Base-by-base conservation (phyloP, 352 stramenopile species). In the Globisporangium yorkense region DNA sequence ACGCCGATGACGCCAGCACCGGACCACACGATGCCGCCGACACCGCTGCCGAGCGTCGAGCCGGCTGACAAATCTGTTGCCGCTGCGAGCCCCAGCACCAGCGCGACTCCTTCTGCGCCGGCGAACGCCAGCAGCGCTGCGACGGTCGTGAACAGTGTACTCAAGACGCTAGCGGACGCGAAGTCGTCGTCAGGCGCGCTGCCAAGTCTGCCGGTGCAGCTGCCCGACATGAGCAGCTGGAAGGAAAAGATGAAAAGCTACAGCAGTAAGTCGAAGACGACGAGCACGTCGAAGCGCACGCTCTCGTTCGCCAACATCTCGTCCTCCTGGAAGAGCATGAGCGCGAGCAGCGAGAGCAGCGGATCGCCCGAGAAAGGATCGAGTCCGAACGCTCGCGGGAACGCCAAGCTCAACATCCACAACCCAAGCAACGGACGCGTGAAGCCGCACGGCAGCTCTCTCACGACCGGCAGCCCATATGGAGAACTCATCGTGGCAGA, bases 401-500 rank as follows among this genome's bases (percentile, higher is more conserved):
- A 33, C 20, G 54, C 75, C 10, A 71, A 70, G n/a, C 74, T 69
- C 21, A 88, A 91, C 40, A 65, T 88, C 16, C 72, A 88, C 43
- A 72, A 68, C 46, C 60, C 83, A 15, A 72, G 63, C 46, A 59
- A 62, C 16, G 15, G 62, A 16, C 59, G 57, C 24, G 55, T 51
- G 4, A 62, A 51, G 16, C 57, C 58, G 5, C 50, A 48, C 5
- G 61, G 55, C 51, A 72, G 39, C 48, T 52, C 67, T 1, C 67
- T 81, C 7, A 59, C 69, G 31, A 71, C 59, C 43, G 75, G 75
- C 16, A 79, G 64, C 61, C 72, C 75, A 29, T 91, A 87, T 51
- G 81, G 81, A 9, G 78, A 91, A 45, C 54, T 91, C 46, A 55
- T 91, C 15, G 66, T 91, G 13, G 77, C 81, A 24, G 81, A 91